These are phyloP conservation scores for Fraxinus quadrangulata DNA, from an alignment of 257 asterid genomes.

Conservation along the genomic window DNA sequence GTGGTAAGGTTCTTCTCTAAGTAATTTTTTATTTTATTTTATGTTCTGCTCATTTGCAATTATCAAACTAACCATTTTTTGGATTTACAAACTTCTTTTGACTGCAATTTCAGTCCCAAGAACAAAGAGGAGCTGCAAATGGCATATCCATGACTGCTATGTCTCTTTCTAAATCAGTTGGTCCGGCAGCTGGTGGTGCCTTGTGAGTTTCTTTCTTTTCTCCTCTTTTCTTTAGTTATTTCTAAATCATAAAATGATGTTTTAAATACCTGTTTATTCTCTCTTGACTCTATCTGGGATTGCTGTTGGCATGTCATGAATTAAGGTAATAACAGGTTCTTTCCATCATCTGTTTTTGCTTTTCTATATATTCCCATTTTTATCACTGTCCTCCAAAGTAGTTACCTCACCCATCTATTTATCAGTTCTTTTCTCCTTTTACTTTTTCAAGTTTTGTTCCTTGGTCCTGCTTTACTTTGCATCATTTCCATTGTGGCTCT, in stretches of 20 bases:
- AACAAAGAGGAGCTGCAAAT: conserved; percentile 84
- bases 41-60: neutral
- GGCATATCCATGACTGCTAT: conserved; percentile 85
- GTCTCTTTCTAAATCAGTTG: conserved; percentile 78
- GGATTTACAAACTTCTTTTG: neutral
- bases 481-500: neutral
- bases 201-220: conserved; percentile 53
- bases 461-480: neutral
- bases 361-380: neutral
- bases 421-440: neutral
- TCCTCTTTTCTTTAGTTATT: neutral
- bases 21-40: neutral
- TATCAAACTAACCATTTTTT: neutral
- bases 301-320: neutral
- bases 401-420: neutral
- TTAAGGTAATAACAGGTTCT: neutral
- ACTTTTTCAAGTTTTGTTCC: neutral
- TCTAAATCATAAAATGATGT: neutral
- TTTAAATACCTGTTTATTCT: neutral
- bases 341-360: neutral
- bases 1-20: conserved; percentile 53
- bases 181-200: conserved; percentile 89
- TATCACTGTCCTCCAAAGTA: neutral
- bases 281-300: neutral
- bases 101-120: conserved; percentile 50